Evolutionary conservation across 1,284 basidiomycete genomes (phyloP), one percentile per base, ranked within the genome.

Genomic region (Pterulicium gracile): DNA sequence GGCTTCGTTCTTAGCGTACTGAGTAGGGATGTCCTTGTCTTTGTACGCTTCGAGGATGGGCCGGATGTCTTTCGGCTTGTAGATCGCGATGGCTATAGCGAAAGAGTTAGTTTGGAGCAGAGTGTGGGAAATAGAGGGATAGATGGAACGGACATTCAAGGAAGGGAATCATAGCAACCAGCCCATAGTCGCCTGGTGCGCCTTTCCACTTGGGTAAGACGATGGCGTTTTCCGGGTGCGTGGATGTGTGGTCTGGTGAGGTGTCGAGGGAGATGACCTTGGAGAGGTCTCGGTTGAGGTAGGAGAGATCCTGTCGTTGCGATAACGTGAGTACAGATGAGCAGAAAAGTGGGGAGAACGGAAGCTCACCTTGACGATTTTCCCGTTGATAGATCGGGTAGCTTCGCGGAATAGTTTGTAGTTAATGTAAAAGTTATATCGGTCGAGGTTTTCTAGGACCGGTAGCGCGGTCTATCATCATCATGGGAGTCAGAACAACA

Each of bases 381-480:
- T 74, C 43, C 88, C 88, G 36, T 88, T 77, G 23, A 86, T 72
- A 19, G 81, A 83, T 20, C 88, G 77, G 3, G 89, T 92, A 4
- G 84, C 78, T 59, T 99, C 95, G 32, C 91, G 80, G 80, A 85
- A 98, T 23, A 98, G 80, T 51, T 83, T 81, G 64, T 97, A 93
- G 22, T 78, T 78, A 55, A 98, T 77, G 67, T 81, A 95, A 59
- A 91, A 88, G 55, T 82, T 81, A 66, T 94, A 94, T 3, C 90
- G 89, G 63, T 98, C 96, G 35, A 98, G 76, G 69, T 97, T 93
- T 59, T 97, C 92, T 32, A 95, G 69, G 48, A 98, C 77, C n/a
- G 91, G 88, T 22, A 73, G 68, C 1, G 89, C 95, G 47, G 90
- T 94, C 89, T 95, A 54, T 21, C n/a, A 43, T 3, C 14, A 18